These are phyloP conservation scores for Scedosporium dehoogii DNA, from an alignment of 2,329 filamentous ascomycete species.

Conservation along the genomic window DNA sequence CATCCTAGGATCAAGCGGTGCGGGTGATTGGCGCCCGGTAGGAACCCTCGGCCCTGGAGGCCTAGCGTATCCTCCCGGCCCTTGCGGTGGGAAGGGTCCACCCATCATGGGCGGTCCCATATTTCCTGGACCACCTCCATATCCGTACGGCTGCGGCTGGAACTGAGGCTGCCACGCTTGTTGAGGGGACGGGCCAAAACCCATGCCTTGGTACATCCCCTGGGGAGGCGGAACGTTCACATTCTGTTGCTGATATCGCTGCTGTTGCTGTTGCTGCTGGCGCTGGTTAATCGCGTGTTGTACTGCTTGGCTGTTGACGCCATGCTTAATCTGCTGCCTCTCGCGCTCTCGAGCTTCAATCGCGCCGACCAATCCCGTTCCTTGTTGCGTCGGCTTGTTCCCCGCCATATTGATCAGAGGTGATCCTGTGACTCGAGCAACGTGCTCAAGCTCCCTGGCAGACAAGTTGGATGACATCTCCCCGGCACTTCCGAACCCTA, in stretches of 20 bases:
- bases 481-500: slow-evolving; percentile 26
- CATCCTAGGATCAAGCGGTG: neutral
- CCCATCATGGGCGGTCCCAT: neutral
- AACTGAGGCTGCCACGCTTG: neutral
- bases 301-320: slow-evolving; percentile 58
- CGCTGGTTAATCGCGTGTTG: slow-evolving; percentile 63
- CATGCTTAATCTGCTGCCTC: slow-evolving; percentile 59
- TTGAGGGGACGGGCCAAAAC: neutral
- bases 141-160: neutral
- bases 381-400: slow-evolving; percentile 38
- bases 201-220: slow-evolving; percentile 1
- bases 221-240: neutral
- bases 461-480: slow-evolving; percentile 52
- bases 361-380: slow-evolving; percentile 61
- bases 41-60: neutral
- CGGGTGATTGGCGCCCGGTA: neutral
- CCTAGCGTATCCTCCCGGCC: neutral
- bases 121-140: neutral
- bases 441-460: slow-evolving; percentile 77
- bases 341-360: slow-evolving; percentile 75
- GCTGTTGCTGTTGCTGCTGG: slow-evolving; percentile 38
- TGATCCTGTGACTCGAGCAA: slow-evolving; percentile 71
- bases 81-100: neutral
- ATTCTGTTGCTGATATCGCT: slow-evolving; percentile 18
- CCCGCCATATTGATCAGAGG: slow-evolving; percentile 61